Evolutionary conservation across 2,329 filamentous ascomycete genomes (phyloP).

Genomic region (Fusarium succisae): DNA sequence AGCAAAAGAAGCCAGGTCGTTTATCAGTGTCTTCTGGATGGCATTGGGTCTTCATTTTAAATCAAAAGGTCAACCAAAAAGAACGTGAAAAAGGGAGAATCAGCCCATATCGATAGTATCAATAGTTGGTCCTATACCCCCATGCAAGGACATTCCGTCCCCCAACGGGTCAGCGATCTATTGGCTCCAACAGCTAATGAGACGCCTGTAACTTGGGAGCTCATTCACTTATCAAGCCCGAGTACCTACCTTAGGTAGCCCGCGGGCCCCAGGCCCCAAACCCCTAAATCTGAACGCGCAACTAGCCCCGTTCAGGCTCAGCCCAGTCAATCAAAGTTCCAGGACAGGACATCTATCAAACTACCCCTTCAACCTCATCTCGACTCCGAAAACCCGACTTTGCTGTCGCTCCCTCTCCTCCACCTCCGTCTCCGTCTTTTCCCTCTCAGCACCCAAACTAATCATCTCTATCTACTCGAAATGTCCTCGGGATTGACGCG

Average conservation of each 20-base stretch:
- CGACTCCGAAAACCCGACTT: constrained; percentile 28
- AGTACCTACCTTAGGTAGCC: neutral
- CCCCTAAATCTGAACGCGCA: constrained; percentile 44
- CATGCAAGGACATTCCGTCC: constrained; percentile 7
- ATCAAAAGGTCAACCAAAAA: neutral
- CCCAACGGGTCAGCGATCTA: constrained; percentile 12
- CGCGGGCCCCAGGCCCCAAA: constrained; percentile 33
- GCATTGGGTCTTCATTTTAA: neutral
- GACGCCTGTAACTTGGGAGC: neutral
- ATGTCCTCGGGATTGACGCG: constrained; percentile 65
- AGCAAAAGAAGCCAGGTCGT: constrained; percentile 14
- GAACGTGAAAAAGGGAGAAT: neutral
- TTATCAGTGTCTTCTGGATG: neutral
- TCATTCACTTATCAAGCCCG: neutral
- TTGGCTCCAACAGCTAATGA: constrained; percentile 27
- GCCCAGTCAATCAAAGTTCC: constrained; percentile 39
- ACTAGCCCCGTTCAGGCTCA: constrained; percentile 42
- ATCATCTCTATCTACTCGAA: constrained; percentile 22
- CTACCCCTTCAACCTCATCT: constrained; percentile 42
- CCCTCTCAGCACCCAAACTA: constrained; percentile 6
- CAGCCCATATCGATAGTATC: neutral
- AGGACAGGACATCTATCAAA: constrained; percentile 32
- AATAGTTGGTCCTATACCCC: neutral
- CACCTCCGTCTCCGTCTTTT: constrained; percentile 18
- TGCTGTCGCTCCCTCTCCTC: constrained; percentile 15